phyloP scores from a whole-genome alignment of 2,329 filamentous ascomycete genomes.

The Mycocentrospora acerina region DNA sequence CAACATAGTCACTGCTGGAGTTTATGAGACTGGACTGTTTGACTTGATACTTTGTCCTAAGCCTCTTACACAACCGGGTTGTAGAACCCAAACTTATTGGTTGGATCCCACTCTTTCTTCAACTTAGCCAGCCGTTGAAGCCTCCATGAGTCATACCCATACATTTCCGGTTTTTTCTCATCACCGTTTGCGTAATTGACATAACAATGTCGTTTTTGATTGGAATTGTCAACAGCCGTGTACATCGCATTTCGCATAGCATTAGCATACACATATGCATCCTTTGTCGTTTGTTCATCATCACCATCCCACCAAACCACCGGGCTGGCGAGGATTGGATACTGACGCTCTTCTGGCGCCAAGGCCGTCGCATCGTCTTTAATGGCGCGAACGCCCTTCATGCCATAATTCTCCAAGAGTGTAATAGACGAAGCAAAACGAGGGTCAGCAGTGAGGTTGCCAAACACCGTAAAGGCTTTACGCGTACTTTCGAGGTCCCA shows the following conservation, averaged over 20 bases:
- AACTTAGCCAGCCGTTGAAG: constrained; percentile 26
- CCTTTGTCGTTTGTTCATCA: constrained; percentile 5
- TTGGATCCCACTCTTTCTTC: constrained; percentile 34
- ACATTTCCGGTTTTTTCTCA: constrained; percentile 28
- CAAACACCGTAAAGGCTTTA: constrained; percentile 18
- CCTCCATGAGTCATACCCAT: constrained; percentile 30
- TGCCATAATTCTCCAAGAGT: constrained; percentile 24
- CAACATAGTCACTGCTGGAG: no score
- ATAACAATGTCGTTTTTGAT: constrained; percentile 25
- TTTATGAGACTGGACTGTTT: no score
- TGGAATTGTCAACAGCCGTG: constrained; percentile 7
- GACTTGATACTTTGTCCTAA: no score
- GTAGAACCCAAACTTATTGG: constrained; percentile 29
- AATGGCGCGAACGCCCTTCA: constrained; percentile 15
- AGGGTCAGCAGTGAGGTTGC: constrained; percentile 17
- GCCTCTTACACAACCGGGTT: constrained; percentile 16
- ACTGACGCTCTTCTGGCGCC: constrained; percentile 34
- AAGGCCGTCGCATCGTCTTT: constrained; percentile 12
- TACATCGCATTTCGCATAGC: constrained; percentile 15
- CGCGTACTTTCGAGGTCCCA: constrained; percentile 19
- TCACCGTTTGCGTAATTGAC: constrained; percentile 39
- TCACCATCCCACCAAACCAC: constrained; percentile 19
- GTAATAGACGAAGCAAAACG: constrained; percentile 18
- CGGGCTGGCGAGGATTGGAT: constrained; percentile 22
- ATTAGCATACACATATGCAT: constrained; percentile 11